Evolutionary conservation across 805 yeast genomes (phyloP), one percentile per base, ranked within the genome.

Genomic region (Candida oleophila): DNA sequence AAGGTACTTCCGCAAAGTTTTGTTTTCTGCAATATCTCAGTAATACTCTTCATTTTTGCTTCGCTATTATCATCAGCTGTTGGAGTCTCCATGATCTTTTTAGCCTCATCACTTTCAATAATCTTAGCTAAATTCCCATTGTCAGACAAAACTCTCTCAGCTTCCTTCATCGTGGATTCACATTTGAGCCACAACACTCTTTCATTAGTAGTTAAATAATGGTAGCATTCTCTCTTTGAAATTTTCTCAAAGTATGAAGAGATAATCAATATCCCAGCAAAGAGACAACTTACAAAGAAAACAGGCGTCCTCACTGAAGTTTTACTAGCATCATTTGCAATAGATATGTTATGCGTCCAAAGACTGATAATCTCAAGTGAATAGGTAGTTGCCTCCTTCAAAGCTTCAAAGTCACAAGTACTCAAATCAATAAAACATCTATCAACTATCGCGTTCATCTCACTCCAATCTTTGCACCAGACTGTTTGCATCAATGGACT

Each of bases 221-320:
- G 64, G 57, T 35, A 59, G 46, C 48, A 53, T 44, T 44, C 18
- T 42, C 54, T 43, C 36, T 46, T 45, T 41, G 49, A 43, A 14
- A 30, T 30, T 5, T 12, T 28, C 39, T 36, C 39, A 8, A 22
- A n/a, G 15, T 34, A 22, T 37, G 48, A 49, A 2, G 89, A 79
- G 44, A 85, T 74, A 32, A 86, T 66, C 45, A 85, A 65, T 11
- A 82, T 68, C 1, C 89, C 70, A 1, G 85, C 78, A 56, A 84
- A 84, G 22, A 85, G 75, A 59, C 89, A 83, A 0, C 89, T 82
- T 25, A 85, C 76, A 56, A 87, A 83, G 61, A 84, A 85, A 22
- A 85, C 85, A 1, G 94, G 94, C 0, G 92, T 85, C 52, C 89
- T 70, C 28, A 85, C 74, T 1, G 88, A 80, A 0, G 87, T 81